Percentiles rank a stretch among this genome's conserved stretches.
phyloP scores from a whole-genome alignment of 148 eudicot genomes.

The Rhododendron mucronatum region DNA sequence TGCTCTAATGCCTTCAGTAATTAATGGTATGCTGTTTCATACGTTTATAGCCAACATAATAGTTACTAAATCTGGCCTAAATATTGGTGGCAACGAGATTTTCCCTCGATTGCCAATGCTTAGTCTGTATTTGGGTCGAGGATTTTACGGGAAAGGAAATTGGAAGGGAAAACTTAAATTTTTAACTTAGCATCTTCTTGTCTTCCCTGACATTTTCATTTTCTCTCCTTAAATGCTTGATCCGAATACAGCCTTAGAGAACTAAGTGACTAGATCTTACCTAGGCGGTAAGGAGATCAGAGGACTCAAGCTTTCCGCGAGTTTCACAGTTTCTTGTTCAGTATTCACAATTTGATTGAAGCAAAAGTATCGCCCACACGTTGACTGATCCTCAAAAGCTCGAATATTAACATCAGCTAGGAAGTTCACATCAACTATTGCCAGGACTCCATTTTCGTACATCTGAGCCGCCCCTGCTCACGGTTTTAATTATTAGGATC shows the following conservation, averaged over 20 bases:
- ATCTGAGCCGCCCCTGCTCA: conserved; percentile 36
- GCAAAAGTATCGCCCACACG: conserved; percentile 34
- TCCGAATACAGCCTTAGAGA: not conserved
- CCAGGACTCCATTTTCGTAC: conserved; percentile 34
- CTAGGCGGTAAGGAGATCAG: conserved; percentile 36
- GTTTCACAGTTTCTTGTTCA: conserved; percentile 26
- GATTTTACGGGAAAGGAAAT: not conserved
- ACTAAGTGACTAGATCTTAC: conserved; percentile 10
- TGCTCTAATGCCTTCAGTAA: not conserved
- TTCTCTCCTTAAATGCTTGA: not conserved
- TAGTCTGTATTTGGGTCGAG: not conserved
- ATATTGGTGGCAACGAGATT: not conserved
- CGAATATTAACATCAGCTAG: conserved; percentile 31
- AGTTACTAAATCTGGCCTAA: not conserved
- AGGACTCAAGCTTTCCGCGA: conserved; percentile 29
- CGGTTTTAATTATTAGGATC: not conserved
- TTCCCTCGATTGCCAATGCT: not conserved
- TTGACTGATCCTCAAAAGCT: conserved; percentile 26
- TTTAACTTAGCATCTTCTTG: not conserved
- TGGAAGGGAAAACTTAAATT: not conserved
- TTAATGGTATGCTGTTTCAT: not conserved
- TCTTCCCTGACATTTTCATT: not conserved
- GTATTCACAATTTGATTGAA: conserved; percentile 28
- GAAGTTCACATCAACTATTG: conserved; percentile 25
- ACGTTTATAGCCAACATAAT: not conserved